phyloP scores from a whole-genome alignment of 345 rosid species.

The Turnera subulata region DNA sequence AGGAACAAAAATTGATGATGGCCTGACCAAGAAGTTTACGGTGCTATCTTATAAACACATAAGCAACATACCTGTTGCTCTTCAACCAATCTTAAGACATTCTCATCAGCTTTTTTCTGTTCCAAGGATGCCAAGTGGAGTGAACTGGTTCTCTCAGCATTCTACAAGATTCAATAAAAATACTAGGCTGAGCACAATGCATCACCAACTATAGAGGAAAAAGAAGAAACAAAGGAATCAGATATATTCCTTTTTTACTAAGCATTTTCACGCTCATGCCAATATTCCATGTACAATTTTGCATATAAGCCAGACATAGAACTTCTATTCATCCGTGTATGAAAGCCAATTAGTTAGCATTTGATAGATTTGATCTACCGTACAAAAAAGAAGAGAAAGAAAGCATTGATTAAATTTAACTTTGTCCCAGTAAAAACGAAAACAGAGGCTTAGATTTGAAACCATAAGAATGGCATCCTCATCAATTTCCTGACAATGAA shows the following conservation, averaged over 20 bases:
- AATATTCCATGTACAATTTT: neutral
- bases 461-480: neutral
- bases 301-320: neutral
- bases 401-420: too few species aligned
- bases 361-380: too few species aligned
- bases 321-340: too few species aligned
- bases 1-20: neutral
- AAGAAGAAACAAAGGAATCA: too few species aligned
- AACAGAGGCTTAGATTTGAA: neutral
- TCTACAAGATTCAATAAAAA: slow-evolving; percentile 37
- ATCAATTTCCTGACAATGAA: too few species aligned
- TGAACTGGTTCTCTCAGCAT: slow-evolving; percentile 47
- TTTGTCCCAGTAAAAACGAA: neutral
- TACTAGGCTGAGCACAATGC: slow-evolving; percentile 11
- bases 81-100: slow-evolving; percentile 65
- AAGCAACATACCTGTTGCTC: slow-evolving; percentile 59
- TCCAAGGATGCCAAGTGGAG: slow-evolving; percentile 77
- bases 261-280: neutral
- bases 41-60: neutral
- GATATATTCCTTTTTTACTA: too few species aligned
- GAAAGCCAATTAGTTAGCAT: too few species aligned
- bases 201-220: neutral
- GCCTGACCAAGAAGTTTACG: neutral
- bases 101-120: slow-evolving; percentile 72
- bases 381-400: too few species aligned